phyloP scores from a whole-genome alignment of 805 yeast genomes.

The Barnettozyma sucrosica region DNA sequence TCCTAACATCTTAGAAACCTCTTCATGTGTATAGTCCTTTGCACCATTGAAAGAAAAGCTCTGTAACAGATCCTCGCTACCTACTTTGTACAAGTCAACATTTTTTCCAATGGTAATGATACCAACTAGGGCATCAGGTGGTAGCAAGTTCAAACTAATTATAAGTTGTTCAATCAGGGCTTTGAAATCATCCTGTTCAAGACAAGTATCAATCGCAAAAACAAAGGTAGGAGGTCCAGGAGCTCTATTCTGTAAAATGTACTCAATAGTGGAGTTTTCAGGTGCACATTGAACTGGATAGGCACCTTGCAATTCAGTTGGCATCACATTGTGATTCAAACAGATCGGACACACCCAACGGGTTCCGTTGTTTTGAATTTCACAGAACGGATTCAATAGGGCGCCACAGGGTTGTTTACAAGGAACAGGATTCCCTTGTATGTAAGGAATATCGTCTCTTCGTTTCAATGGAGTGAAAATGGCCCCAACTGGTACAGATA shows the following conservation, averaged over 20 bases:
- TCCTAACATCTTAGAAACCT: slow-evolving; percentile 42
- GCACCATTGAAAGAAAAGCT: slow-evolving; percentile 50
- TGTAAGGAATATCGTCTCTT: slow-evolving; percentile 32
- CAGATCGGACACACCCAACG: slow-evolving; percentile 58
- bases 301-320: slow-evolving; percentile 29
- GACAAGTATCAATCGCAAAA: slow-evolving; percentile 53
- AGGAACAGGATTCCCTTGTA: slow-evolving; percentile 37
- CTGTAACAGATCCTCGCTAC: slow-evolving; percentile 28
- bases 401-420: slow-evolving; percentile 50
- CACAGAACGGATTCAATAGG: slow-evolving; percentile 46
- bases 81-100: slow-evolving; percentile 51
- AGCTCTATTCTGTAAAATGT: slow-evolving; percentile 30
- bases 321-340: slow-evolving; percentile 39
- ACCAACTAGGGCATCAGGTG: slow-evolving; percentile 51
- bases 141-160: slow-evolving; percentile 41
- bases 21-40: slow-evolving; percentile 43
- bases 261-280: slow-evolving; percentile 44
- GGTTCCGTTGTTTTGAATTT: slow-evolving; percentile 24
- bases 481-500: slow-evolving; percentile 51
- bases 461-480: slow-evolving; percentile 54
- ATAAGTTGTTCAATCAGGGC: slow-evolving; percentile 47
- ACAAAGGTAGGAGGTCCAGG: slow-evolving; percentile 40
- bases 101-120: slow-evolving; percentile 55
- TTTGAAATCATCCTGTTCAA: slow-evolving; percentile 44
- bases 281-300: slow-evolving; percentile 13